Base-by-base conservation (phyloP, 169 alveolate species). In the Eimeria falciformis region DNA sequence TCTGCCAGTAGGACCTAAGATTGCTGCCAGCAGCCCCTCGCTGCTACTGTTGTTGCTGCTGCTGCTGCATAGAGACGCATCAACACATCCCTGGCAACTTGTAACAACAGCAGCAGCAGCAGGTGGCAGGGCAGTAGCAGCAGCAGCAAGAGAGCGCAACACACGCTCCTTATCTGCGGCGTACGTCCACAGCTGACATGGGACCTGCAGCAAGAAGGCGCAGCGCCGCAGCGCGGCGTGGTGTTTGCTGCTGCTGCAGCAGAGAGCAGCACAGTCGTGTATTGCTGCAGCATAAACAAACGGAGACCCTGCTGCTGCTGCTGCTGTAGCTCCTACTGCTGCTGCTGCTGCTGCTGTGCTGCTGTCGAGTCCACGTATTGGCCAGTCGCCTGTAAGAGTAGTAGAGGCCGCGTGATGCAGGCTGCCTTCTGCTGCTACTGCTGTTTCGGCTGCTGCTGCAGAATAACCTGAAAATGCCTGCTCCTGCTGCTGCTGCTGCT, bases 191-290 rank as follows among this genome's bases (percentile, higher is more conserved):
- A 71, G 83, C 83, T 71, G 83, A 53, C 83, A 71, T 14, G 83
- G 83, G 11, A 71, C 56, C 37, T 71, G 58, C 62, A 71, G 83
- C 83, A 71, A 21, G 55, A 71, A 71, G 58, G 18, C 83, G 18
- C 83, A 71, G 56, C 83, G 83, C 18, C 83, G 53, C 83, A 71
- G 83, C 0, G 56, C 83, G 14, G 83, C 83, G 56, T 71, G 83
- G 29, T 17, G 53, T 27, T 33, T 71, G 83, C 83, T 62, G 73
- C 73, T n/a, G 29, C 73, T 62, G 73, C 73, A 62, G 37, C 29
- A n/a, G 33, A 62, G 12, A n/a, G 14, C 25, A 9, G 25, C 73
- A n/a, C 83, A 71, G 53, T 71, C 83, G 33, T 71, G 83, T 17
- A 71, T 37, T 11, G 83, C 83, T 12, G 83, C 83, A 71, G 83